Conservation (phyloP, 2,329 filamentous ascomycete genomes). For the Hymenoscyphus infarciens region DNA sequence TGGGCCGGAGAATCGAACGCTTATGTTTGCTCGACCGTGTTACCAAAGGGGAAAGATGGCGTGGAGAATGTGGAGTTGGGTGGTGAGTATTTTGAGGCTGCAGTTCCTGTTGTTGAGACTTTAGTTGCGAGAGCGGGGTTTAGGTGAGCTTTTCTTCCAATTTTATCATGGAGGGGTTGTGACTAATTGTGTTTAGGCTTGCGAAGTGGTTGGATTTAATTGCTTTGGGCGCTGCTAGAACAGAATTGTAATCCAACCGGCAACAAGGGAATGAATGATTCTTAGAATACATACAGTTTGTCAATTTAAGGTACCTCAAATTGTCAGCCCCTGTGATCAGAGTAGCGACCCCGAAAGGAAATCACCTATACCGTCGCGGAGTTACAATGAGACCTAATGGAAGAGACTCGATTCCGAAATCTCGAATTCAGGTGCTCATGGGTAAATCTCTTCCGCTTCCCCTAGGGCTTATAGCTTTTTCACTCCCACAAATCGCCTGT, state of each 20-base stretch:
- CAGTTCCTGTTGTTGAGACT: conserved; percentile 60
- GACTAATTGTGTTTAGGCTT: conserved; percentile 37
- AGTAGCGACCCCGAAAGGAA: neutral
- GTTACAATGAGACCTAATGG: no score
- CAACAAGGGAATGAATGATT: neutral
- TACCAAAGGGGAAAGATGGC: conserved; percentile 57
- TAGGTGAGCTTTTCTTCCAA: conserved; percentile 37
- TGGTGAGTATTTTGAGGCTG: conserved; percentile 60
- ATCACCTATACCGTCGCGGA: no score
- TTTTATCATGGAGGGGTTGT: neutral
- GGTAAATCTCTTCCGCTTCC: no score
- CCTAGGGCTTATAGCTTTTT: no score
- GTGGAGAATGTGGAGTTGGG: conserved; percentile 59
- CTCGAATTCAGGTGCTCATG: no score
- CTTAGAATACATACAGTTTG: neutral
- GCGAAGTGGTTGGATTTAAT: conserved; percentile 65
- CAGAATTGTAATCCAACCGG: neutral
- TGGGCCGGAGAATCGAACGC: conserved; percentile 65
- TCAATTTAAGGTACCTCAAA: neutral
- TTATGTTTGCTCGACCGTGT: conserved; percentile 57
- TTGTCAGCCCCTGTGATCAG: no score
- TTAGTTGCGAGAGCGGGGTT: conserved; percentile 68
- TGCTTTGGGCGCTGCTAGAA: conserved; percentile 37
- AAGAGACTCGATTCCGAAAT: no score
- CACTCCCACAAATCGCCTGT: no score